Evolutionary conservation across 139 green algal species (phyloP).

Genomic region (Coelastrella sp.): DNA sequence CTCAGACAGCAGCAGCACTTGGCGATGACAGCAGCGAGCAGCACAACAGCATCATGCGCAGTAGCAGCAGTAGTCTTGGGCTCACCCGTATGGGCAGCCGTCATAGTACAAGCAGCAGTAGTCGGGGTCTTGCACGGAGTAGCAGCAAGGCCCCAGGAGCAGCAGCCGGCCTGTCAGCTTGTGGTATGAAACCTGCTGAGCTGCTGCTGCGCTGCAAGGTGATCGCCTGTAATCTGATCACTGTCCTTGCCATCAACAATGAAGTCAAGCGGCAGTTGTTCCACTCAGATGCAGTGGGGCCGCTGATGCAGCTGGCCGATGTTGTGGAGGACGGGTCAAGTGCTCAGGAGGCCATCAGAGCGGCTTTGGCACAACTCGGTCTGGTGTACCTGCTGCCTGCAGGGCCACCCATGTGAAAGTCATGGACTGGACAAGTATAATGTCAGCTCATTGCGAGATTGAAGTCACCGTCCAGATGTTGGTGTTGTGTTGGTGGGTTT

Average conservation of each 20-base stretch:
- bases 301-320: conserved; percentile 38
- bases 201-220: conserved; percentile 37
- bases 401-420: background rate
- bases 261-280: conserved; percentile 41
- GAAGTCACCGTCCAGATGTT: too few species aligned
- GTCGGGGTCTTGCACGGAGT: background rate
- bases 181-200: background rate
- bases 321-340: background rate
- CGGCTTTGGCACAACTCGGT: conserved; percentile 38
- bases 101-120: background rate
- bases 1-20: background rate
- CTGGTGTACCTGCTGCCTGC: conserved; percentile 43
- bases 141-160: background rate
- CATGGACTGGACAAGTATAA: too few species aligned
- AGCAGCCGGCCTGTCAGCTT: background rate
- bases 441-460: too few species aligned
- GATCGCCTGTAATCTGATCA: conserved; percentile 40
- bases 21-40: background rate
- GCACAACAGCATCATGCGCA: background rate
- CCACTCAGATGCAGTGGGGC: conserved; percentile 39
- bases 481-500: background rate
- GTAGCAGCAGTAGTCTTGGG: background rate
- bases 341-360: conserved; percentile 11
- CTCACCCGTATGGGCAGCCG: background rate
- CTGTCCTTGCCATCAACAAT: conserved; percentile 42